Conservation (phyloP, 192 early-diverging fungal genomes). For the Coemansia reversa region DNA sequence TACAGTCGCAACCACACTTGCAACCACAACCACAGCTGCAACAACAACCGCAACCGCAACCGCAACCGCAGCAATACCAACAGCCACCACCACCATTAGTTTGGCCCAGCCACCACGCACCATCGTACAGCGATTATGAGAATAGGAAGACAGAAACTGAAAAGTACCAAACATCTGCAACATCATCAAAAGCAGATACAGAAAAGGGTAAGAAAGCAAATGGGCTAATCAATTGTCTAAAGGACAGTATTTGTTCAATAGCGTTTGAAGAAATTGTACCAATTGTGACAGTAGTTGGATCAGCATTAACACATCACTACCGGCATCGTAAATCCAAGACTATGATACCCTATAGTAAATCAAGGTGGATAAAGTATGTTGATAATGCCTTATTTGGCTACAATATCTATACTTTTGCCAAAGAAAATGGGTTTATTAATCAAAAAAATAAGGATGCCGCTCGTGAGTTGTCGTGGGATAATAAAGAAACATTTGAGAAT, state of each 20-base stretch:
- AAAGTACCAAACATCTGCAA: not conserved
- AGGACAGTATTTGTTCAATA: slow-evolving; percentile 8
- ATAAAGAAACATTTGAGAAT: not conserved
- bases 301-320: slow-evolving; percentile 16
- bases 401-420: slow-evolving; percentile 20
- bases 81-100: not conserved
- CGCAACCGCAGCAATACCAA: not conserved
- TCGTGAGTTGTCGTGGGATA: not conserved
- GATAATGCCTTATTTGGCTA: slow-evolving; percentile 23
- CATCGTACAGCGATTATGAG: not conserved
- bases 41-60: not conserved
- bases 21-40: slow-evolving; percentile 1
- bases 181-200: not conserved
- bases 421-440: slow-evolving; percentile 16
- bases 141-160: not conserved
- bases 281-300: slow-evolving; percentile 5
- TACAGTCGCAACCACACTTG: too few species aligned
- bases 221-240: slow-evolving; percentile 12
- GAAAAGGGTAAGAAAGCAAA: not conserved
- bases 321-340: slow-evolving; percentile 11
- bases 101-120: not conserved
- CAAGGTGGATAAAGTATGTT: slow-evolving; percentile 27
- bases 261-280: slow-evolving; percentile 1
- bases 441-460: not conserved
- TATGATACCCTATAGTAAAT: slow-evolving; percentile 23